Evolutionary conservation across 1,284 basidiomycete species (phyloP).

Genomic region (Fomitopsis pinicola): DNA sequence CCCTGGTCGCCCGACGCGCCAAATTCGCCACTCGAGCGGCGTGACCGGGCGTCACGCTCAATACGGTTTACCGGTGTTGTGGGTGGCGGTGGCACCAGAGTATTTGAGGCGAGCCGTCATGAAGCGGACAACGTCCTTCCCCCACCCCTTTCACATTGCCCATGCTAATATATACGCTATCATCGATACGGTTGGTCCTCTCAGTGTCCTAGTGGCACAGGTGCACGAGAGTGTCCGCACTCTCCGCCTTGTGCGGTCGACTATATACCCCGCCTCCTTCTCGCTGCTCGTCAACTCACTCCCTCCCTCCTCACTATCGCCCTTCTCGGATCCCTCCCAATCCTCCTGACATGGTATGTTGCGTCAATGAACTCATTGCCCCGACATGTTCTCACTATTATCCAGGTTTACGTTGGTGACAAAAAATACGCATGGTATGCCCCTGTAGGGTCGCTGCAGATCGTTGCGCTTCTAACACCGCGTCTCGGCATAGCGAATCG

Average conservation of each 20-base stretch:
- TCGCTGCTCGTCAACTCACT: not conserved
- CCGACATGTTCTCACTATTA: not conserved
- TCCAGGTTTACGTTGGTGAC: conserved; percentile 67
- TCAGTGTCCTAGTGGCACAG: not conserved
- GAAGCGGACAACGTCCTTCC: not conserved
- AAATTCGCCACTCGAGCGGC: conserved; percentile 1
- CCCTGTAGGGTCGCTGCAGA: not conserved
- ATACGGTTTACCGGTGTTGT: not conserved
- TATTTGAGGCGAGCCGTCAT: not conserved
- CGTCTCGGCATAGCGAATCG: not conserved
- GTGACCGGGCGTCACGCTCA: not conserved
- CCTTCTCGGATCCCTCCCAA: not conserved
- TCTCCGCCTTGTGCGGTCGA: not conserved
- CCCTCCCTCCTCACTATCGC: not conserved
- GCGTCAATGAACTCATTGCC: not conserved
- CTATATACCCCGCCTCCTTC: not conserved
- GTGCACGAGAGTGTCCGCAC: conserved; percentile 1
- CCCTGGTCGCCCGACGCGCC: not conserved
- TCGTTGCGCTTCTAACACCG: not conserved
- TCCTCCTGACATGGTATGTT: not conserved
- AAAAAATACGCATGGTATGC: conserved; percentile 75
- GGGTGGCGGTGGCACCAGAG: not conserved
- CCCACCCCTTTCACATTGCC: not conserved
- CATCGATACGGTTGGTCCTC: not conserved
- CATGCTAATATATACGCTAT: not conserved